These are phyloP conservation scores for Sordaria brevicollis DNA, from an alignment of 495 filamentous ascomycete species.

Conservation along the genomic window DNA sequence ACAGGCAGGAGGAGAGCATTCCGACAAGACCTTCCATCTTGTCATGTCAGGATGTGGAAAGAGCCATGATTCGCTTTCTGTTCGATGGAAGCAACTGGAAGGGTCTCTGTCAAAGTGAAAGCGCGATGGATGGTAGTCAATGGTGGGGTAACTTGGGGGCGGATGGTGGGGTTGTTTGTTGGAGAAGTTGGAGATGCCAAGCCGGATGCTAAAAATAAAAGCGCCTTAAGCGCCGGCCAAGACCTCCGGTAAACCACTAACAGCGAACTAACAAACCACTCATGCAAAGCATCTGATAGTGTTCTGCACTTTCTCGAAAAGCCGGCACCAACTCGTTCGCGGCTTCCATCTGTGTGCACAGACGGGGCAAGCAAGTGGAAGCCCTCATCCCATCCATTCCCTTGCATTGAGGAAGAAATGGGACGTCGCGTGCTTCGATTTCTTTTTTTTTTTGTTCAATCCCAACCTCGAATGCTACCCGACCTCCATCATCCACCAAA, in stretches of 20 bases:
- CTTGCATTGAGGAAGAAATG: no score
- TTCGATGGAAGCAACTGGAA: neutral
- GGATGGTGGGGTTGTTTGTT: neutral
- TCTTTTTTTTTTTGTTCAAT: no score
- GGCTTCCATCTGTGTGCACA: neutral
- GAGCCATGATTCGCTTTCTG: neutral
- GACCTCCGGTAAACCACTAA: neutral
- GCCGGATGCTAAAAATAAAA: neutral
- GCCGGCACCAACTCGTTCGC: neutral
- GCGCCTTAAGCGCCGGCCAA: neutral
- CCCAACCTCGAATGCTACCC: neutral
- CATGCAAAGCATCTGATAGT: neutral
- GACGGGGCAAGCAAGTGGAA: neutral
- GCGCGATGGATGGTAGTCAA: neutral
- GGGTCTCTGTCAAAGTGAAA: neutral
- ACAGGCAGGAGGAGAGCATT: neutral
- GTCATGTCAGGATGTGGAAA: neutral
- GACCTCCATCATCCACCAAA: neutral
- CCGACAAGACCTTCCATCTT: neutral
- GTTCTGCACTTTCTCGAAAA: neutral
- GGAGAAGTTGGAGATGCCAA: neutral
- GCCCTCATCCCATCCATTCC: neutral
- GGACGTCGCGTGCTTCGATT: neutral
- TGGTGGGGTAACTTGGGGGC: neutral
- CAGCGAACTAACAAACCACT: neutral